phyloP scores from a whole-genome alignment of 768 basidiomycete species.

The Piloderma croceum region DNA sequence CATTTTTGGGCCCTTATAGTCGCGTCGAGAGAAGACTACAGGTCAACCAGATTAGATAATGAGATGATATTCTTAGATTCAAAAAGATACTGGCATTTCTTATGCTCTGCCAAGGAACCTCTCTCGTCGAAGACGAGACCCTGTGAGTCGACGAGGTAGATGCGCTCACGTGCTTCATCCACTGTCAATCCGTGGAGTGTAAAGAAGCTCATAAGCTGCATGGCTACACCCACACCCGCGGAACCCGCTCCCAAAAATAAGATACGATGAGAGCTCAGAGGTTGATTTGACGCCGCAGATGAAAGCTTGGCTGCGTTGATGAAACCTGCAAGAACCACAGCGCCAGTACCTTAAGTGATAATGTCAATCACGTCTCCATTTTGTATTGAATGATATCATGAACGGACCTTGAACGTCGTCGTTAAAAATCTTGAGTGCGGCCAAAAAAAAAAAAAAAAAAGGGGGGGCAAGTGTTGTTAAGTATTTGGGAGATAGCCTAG shows the following conservation, averaged over 20 bases:
- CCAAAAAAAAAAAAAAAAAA: no score
- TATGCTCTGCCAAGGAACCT: conserved; percentile 68
- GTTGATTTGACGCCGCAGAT: conserved; percentile 60
- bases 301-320: conserved; percentile 80
- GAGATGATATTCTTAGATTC: background rate
- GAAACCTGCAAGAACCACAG: conserved; percentile 87
- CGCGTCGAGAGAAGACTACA: conserved; percentile 74
- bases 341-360: conserved; percentile 81
- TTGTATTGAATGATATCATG: background rate
- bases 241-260: conserved; percentile 92
- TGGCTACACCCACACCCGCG: conserved; percentile 88
- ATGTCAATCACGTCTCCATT: background rate
- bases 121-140: conserved; percentile 77
- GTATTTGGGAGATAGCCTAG: no score
- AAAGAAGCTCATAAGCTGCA: conserved; percentile 87
- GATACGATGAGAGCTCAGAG: conserved; percentile 72
- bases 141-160: conserved; percentile 84
- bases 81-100: conserved; percentile 53
- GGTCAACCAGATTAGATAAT: conserved; percentile 5
- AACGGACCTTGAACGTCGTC: conserved; percentile 74
- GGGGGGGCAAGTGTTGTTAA: no score
- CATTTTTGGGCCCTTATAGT: conserved; percentile 74
- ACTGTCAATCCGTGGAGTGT: conserved; percentile 68
- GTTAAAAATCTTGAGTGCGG: no score
- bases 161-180: conserved; percentile 69